phyloP scores from a whole-genome alignment of 169 alveolate species.

The Theileria equi region DNA sequence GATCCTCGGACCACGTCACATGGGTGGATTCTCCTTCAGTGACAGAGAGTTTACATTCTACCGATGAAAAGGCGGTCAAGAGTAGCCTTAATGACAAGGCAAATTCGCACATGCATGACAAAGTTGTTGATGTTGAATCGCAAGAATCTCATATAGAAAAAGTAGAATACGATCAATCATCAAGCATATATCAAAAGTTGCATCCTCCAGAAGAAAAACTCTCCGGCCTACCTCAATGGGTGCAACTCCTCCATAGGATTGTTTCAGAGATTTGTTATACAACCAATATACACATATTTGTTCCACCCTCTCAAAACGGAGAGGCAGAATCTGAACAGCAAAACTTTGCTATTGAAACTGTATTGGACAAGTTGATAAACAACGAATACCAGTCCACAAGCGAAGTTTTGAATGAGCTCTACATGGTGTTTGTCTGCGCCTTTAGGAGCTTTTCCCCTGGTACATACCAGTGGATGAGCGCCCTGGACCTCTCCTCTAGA shows the following conservation, averaged over 20 bases:
- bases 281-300: conserved; percentile 19
- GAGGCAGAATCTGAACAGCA: not conserved
- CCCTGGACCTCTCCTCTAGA: conserved; percentile 51
- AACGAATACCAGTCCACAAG: conserved; percentile 30
- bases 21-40: too few species aligned
- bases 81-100: too few species aligned
- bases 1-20: too few species aligned
- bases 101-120: too few species aligned
- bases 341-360: conserved; percentile 9
- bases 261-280: conserved; percentile 30
- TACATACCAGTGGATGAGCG: conserved; percentile 50
- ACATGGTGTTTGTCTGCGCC: conserved; percentile 7
- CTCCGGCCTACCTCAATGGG: conserved; percentile 42
- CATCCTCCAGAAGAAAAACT: conserved; percentile 28
- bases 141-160: conserved; percentile 34
- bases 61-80: too few species aligned
- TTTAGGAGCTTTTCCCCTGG: conserved; percentile 48
- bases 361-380: conserved; percentile 37
- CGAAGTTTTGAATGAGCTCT: conserved; percentile 52
- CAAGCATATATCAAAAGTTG: conserved; percentile 23
- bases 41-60: too few species aligned
- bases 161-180: conserved; percentile 38
- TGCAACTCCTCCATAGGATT: conserved; percentile 22
- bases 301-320: not conserved
- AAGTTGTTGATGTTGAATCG: conserved; percentile 17